Evolutionary conservation across 2,329 filamentous ascomycete species (phyloP), one percentile per base, ranked within the genome.

Genomic region (Chaetomiaceae sp.): DNA sequence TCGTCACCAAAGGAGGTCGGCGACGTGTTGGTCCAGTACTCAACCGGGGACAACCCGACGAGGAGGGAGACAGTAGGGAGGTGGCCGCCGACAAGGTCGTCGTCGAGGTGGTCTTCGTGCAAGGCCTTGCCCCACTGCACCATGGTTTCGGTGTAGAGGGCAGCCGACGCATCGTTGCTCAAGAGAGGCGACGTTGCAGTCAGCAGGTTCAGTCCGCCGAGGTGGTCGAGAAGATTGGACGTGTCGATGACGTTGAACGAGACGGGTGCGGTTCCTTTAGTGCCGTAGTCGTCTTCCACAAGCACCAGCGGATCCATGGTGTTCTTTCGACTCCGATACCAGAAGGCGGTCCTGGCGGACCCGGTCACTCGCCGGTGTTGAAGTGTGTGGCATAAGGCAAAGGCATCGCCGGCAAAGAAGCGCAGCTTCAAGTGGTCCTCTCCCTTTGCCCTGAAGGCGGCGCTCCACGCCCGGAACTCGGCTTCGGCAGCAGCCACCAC

Each of bases 221-320:
- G 15, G 47, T 73, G 68, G 53, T 78, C 75, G 1, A 68, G 60
- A 14, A 80, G 64, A 50, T 75, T 73, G 2, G 72, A 72, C 0
- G 78, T 81, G 56, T 84, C 80, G 49, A 85, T 78, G 6, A 78
- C 68, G 59, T 82, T 73, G 60, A 83, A 85, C 2, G 40, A 44
- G 4, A 62, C 63, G 0, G 77, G 74, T 0, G 69, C 75, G 11
- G 27, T 7, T 1, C 47, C 47, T 5, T 58, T 15, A 4, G 29
- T 11, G 1, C 64, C 61, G 57, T 81, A 81, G 3, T 70, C 67
- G 2, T 56, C 56, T 2, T 62, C 43, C 47, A 80, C 72, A 4
- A 83, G 67, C 1, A 65, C 55, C 3, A 82, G 62, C 1, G 66
- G 62, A 11, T 67, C 65, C 14, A 57, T 40, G 1, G 39, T 47